These are phyloP conservation scores for Tieghemiomyces parasiticus DNA, from an alignment of 192 early-diverging fungal species.

Conservation along the genomic window DNA sequence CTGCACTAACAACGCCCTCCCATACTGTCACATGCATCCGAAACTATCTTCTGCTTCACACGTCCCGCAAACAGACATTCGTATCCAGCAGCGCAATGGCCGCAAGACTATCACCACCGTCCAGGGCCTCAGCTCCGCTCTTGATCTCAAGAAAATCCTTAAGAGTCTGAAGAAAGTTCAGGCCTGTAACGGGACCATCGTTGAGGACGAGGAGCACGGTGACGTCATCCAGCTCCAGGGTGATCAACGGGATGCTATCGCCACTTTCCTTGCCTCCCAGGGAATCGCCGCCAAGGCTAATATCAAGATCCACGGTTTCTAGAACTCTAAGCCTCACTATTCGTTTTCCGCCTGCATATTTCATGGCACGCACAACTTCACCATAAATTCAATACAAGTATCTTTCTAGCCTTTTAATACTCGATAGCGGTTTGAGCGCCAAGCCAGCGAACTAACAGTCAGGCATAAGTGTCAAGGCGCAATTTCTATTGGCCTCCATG, in stretches of 20 bases:
- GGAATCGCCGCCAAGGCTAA: conserved; percentile 70
- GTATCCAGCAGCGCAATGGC: conserved; percentile 93
- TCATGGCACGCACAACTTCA: too few species aligned
- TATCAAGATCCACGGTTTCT: conserved; percentile 97
- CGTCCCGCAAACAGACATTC: conserved; percentile 54
- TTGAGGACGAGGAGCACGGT: conserved; percentile 83
- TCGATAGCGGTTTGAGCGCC: too few species aligned
- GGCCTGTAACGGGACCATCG: conserved; percentile 91
- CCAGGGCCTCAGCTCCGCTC: conserved; percentile 71
- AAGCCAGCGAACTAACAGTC: too few species aligned
- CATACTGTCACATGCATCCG: background rate
- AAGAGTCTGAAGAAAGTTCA: conserved; percentile 95
- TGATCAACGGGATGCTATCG: conserved; percentile 80
- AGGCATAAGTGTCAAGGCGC: too few species aligned
- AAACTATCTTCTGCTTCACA: background rate
- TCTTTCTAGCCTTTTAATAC: too few species aligned
- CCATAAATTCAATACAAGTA: too few species aligned
- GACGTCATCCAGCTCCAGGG: conserved; percentile 89
- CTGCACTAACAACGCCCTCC: background rate
- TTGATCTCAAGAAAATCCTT: conserved; percentile 81
- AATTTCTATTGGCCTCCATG: too few species aligned
- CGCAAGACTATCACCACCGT: conserved; percentile 96
- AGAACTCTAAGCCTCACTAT: too few species aligned
- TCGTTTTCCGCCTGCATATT: too few species aligned
- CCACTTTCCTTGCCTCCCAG: conserved; percentile 62